phyloP scores from a whole-genome alignment of 257 asterid species.

The Primulina eburnea region DNA sequence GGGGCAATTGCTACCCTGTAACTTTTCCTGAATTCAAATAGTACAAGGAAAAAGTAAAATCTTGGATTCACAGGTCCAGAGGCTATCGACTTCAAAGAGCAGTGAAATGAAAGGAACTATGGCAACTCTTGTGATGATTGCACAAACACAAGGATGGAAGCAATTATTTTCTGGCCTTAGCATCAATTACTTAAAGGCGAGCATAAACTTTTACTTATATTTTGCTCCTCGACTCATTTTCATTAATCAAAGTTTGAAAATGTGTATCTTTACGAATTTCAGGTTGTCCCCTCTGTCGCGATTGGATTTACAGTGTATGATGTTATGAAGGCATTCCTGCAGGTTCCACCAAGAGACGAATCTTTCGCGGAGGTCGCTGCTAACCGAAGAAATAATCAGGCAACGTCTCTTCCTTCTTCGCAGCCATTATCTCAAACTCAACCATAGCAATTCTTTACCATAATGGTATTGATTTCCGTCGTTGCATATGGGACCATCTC shows the following conservation, averaged over 20 bases:
- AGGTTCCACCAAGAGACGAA: constrained; percentile 81
- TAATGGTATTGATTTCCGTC: not conserved
- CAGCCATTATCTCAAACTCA: constrained; percentile 37
- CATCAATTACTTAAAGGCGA: constrained; percentile 90
- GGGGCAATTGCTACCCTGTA: not conserved
- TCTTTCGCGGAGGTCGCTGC: constrained; percentile 36
- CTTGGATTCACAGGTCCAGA: constrained; percentile 44
- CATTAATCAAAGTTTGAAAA: not conserved
- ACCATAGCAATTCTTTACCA: constrained; percentile 24
- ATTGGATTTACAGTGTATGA: constrained; percentile 90
- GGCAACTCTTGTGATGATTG: constrained; percentile 56
- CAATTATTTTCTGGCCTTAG: constrained; percentile 92
- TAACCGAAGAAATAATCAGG: constrained; percentile 31
- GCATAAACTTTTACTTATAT: not conserved
- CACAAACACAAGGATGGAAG: constrained; percentile 73
- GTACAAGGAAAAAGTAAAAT: not conserved
- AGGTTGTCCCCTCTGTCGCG: constrained; percentile 97
- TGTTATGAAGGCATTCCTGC: constrained; percentile 66
- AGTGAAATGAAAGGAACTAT: constrained; percentile 54
- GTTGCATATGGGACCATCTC: not conserved
- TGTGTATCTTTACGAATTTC: constrained; percentile 16
- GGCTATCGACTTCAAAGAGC: constrained; percentile 43
- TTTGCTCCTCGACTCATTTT: constrained; percentile 10
- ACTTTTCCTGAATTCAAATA: not conserved
- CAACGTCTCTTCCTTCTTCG: constrained; percentile 47